Conservation (phyloP, 2,329 filamentous ascomycete genomes). For the Orbilia brochopaga region DNA sequence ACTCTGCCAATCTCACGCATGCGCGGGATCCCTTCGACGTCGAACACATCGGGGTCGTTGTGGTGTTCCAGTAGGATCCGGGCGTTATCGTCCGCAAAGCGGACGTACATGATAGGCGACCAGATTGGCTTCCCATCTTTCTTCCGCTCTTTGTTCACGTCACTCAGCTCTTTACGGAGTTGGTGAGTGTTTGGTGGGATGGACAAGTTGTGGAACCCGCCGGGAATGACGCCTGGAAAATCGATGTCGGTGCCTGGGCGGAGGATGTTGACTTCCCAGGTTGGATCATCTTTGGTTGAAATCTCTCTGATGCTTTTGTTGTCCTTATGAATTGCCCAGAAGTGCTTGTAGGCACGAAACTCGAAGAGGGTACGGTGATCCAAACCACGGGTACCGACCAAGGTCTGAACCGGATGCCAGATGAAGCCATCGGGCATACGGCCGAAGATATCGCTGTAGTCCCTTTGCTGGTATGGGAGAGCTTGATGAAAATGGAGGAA, state of each 20-base stretch:
- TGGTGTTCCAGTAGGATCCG: constrained; percentile 28
- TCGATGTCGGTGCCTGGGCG: constrained; percentile 6
- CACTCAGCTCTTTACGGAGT: constrained; percentile 5
- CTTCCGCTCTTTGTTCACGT: constrained; percentile 13
- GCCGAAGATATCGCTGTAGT: constrained; percentile 36
- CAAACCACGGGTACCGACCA: constrained; percentile 34
- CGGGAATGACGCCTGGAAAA: constrained; percentile 10
- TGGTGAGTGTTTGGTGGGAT: constrained; percentile 7
- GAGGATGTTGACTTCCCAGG: constrained; percentile 32
- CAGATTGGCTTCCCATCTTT: constrained; percentile 3
- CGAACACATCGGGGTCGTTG: constrained; percentile 24
- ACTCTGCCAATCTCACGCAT: constrained; percentile 12
- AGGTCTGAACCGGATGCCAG: constrained; percentile 43
- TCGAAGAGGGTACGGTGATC: constrained; percentile 43
- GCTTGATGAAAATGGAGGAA: constrained; percentile 37
- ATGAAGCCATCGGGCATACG: constrained; percentile 42
- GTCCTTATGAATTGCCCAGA: constrained; percentile 43
- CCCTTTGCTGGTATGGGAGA: constrained; percentile 40
- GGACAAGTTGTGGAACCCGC: constrained; percentile 39
- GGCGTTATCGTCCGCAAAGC: constrained; percentile 24
- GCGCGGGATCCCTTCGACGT: constrained; percentile 12
- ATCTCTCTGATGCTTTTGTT: constrained; percentile 17
- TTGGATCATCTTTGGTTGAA: constrained; percentile 25
- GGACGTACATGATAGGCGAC: constrained; percentile 25
- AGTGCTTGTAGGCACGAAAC: constrained; percentile 45